Evolutionary conservation across 805 yeast genomes (phyloP).

Genomic region (Candida palmyrensis): DNA sequence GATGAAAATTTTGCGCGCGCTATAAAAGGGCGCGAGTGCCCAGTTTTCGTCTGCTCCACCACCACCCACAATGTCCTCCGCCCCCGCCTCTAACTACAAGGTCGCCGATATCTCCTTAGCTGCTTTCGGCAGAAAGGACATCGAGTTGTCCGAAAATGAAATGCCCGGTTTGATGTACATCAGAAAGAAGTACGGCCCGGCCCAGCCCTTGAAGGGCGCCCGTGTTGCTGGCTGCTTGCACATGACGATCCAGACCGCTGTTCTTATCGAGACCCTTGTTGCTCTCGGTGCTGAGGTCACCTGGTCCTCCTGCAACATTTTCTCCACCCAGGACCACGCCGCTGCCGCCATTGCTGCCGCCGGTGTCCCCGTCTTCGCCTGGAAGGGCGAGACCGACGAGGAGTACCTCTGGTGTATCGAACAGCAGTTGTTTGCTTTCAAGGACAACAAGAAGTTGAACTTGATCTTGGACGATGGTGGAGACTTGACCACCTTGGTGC

Average conservation of each 20-base stretch:
- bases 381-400: slow-evolving; percentile 99
- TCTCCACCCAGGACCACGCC: slow-evolving; percentile 99
- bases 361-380: slow-evolving; percentile 98
- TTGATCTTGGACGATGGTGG: slow-evolving; percentile 99
- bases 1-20: too few species aligned
- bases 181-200: slow-evolving; percentile 84
- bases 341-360: slow-evolving; percentile 99
- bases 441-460: slow-evolving; percentile 92
- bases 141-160: slow-evolving; percentile 97
- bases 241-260: slow-evolving; percentile 99
- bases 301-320: slow-evolving; percentile 99
- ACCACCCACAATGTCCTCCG: slow-evolving; percentile 18
- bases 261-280: slow-evolving; percentile 92
- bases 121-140: slow-evolving; percentile 99
- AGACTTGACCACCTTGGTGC: slow-evolving; percentile 93
- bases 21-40: too few species aligned
- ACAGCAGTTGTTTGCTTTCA: slow-evolving; percentile 97
- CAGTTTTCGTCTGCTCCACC: too few species aligned
- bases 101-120: slow-evolving; percentile 98
- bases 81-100: slow-evolving; percentile 66
- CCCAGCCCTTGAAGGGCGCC: slow-evolving; percentile 96
- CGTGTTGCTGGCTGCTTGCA: slow-evolving; percentile 98
- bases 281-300: slow-evolving; percentile 99
- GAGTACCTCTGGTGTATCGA: slow-evolving; percentile 99
- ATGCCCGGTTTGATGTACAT: slow-evolving; percentile 99